phyloP scores from a whole-genome alignment of 495 filamentous ascomycete genomes.

The Talaromyces liani region DNA sequence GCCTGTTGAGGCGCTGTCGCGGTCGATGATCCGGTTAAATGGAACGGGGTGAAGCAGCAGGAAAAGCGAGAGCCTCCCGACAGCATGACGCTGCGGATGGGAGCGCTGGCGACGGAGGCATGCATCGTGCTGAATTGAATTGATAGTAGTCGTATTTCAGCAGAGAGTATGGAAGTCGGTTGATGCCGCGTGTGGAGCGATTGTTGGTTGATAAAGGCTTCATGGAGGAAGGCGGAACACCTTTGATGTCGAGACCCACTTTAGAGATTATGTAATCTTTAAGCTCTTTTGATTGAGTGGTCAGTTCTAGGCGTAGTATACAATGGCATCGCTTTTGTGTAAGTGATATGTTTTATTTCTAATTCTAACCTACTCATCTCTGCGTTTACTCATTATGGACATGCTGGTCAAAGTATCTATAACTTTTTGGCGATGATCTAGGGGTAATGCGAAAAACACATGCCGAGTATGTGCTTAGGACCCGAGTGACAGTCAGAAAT shows the following conservation, averaged over 20 bases:
- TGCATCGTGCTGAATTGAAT: conserved; percentile 14
- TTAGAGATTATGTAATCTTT: neutral
- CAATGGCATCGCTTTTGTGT: neutral
- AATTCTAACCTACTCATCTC: neutral
- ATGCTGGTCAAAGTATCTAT: neutral
- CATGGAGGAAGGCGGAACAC: neutral
- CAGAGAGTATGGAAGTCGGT: neutral
- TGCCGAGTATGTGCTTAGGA: neutral
- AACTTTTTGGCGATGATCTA: neutral
- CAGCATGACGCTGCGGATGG: conserved; percentile 24
- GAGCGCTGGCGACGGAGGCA: conserved; percentile 18
- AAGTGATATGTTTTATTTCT: neutral
- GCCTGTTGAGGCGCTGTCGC: neutral
- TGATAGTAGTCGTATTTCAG: neutral
- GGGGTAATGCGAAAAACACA: neutral
- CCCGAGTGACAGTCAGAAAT: no score
- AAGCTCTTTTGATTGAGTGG: neutral
- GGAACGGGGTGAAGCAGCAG: conserved; percentile 16
- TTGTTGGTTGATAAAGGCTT: neutral
- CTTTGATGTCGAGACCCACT: neutral
- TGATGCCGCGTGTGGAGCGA: neutral
- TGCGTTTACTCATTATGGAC: neutral
- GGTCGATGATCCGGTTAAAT: conserved; percentile 10
- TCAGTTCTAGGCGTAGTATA: no score
- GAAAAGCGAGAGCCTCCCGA: conserved; percentile 18